These are phyloP conservation scores for Cyphellophora europaea DNA, from an alignment of 2,329 filamentous ascomycete species.

Conservation along the genomic window DNA sequence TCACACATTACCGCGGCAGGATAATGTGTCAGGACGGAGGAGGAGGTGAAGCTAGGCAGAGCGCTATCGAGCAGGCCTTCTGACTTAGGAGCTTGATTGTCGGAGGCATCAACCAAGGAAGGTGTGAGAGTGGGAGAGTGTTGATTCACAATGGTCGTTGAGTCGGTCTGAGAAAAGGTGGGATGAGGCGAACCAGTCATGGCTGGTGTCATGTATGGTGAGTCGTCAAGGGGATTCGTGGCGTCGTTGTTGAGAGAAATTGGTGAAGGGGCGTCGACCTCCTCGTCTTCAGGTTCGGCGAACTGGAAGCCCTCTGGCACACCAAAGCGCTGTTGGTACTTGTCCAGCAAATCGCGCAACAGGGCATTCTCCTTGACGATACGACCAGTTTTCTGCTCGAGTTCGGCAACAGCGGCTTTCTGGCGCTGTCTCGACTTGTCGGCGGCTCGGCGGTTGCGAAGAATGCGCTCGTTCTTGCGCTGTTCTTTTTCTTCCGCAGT, in stretches of 20 bases:
- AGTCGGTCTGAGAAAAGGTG: too few species aligned
- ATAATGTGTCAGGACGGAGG: constrained; percentile 80
- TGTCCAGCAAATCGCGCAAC: constrained; percentile 54
- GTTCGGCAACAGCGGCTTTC: constrained; percentile 75
- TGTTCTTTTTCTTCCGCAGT: constrained; percentile 99
- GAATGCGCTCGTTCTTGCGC: constrained; percentile 89
- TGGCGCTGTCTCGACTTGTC: constrained; percentile 95
- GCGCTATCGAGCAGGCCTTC: too few species aligned
- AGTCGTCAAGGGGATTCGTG: too few species aligned
- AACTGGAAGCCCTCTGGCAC: constrained; percentile 12
- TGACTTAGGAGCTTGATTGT: too few species aligned
- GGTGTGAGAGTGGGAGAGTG: too few species aligned
- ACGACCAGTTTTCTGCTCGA: constrained; percentile 55
- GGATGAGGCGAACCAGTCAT: too few species aligned
- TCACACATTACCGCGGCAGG: constrained; percentile 99
- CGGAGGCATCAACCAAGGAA: too few species aligned
- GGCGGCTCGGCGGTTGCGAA: constrained; percentile 88
- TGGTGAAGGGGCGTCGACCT: constrained; percentile 6
- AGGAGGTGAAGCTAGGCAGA: too few species aligned
- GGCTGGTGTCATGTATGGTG: too few species aligned
- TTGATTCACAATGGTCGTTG: too few species aligned
- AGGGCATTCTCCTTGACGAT: constrained; percentile 65
- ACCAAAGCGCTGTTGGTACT: constrained; percentile 43
- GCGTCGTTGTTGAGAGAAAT: constrained; percentile 12
- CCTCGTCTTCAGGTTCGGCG: too few species aligned